Evolutionary conservation across 371 early-diverging fungal genomes (phyloP).

Genomic region (Lichtheimia ornata): DNA sequence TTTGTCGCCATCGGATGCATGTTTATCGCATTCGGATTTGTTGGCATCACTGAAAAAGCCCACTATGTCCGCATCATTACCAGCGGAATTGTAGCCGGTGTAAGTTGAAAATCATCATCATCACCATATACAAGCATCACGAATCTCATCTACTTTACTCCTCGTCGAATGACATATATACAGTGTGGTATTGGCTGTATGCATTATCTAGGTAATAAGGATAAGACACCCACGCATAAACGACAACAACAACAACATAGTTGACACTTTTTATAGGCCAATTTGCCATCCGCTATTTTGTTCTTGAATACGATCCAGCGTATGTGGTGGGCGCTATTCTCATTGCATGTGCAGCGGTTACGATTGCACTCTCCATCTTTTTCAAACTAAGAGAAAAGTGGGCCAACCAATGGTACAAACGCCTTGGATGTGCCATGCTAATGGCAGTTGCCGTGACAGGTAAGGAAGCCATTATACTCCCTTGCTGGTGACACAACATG

Average conservation of each 20-base stretch:
- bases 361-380: constrained; percentile 40
- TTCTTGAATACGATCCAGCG: constrained; percentile 17
- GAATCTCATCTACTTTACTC: neutral
- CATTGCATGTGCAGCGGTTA: constrained; percentile 38
- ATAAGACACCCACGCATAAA: neutral
- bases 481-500: neutral
- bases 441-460: constrained; percentile 49
- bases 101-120: constrained; percentile 19
- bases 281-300: constrained; percentile 41
- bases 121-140: neutral
- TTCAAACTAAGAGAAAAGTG: constrained; percentile 49
- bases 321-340: constrained; percentile 35
- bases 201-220: constrained; percentile 44
- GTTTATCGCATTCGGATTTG: constrained; percentile 45
- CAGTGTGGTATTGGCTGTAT: constrained; percentile 41
- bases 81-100: constrained; percentile 46
- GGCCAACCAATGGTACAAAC: constrained; percentile 50
- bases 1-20: constrained; percentile 38
- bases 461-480: constrained; percentile 14
- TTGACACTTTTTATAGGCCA: constrained; percentile 28
- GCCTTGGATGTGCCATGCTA: constrained; percentile 40
- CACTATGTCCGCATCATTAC: constrained; percentile 32
- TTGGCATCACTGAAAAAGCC: constrained; percentile 44
- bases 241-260: neutral
- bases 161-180: too few relatives aligned